A percentile compares a stretch with the other conserved stretches of the same genome.
Evolutionary conservation across 2,329 filamentous ascomycete genomes (phyloP).

Genomic region (Exophiala lecanii-corni): DNA sequence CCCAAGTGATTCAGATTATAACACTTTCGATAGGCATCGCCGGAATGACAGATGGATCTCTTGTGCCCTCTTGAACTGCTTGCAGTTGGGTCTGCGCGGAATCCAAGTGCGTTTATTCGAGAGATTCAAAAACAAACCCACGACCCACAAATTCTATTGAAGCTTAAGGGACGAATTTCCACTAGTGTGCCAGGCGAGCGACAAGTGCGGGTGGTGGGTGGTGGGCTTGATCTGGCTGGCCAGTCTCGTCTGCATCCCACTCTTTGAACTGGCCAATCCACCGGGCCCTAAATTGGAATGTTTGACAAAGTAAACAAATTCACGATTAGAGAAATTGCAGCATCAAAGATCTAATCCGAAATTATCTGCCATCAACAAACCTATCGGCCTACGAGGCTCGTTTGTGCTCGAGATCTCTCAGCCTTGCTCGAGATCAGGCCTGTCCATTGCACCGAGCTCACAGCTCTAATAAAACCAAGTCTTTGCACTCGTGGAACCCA

Average conservation of each 20-base stretch:
- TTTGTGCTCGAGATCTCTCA: too few relatives aligned
- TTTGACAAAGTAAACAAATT: conserved; percentile 20
- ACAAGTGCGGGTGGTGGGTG: conserved; percentile 18
- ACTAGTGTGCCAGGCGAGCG: conserved; percentile 21
- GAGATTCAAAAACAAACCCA: conserved; percentile 22
- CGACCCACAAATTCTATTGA: conserved; percentile 22
- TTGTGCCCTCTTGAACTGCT: too few relatives aligned
- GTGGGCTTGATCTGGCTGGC: conserved; percentile 1
- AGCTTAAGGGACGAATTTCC: conserved; percentile 23
- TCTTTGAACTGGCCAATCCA: conserved; percentile 12
- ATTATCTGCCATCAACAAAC: too few relatives aligned
- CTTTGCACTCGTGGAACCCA: too few relatives aligned
- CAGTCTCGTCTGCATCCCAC: conserved; percentile 1
- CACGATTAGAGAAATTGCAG: conserved; percentile 14
- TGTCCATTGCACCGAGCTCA: too few relatives aligned
- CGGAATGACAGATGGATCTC: too few relatives aligned
- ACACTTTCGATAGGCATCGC: too few relatives aligned
- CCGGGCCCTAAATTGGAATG: conserved; percentile 11
- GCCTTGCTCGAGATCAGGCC: too few relatives aligned
- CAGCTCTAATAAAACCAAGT: too few relatives aligned
- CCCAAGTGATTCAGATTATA: too few relatives aligned
- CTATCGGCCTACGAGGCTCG: conserved; percentile 7
- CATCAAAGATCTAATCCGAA: conserved; percentile 1
- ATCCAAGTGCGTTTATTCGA: conserved; percentile 10
- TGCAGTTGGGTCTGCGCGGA: conserved; percentile 4